phyloP scores from a whole-genome alignment of 2,329 filamentous ascomycete species.

The Trichoderma gracile region DNA sequence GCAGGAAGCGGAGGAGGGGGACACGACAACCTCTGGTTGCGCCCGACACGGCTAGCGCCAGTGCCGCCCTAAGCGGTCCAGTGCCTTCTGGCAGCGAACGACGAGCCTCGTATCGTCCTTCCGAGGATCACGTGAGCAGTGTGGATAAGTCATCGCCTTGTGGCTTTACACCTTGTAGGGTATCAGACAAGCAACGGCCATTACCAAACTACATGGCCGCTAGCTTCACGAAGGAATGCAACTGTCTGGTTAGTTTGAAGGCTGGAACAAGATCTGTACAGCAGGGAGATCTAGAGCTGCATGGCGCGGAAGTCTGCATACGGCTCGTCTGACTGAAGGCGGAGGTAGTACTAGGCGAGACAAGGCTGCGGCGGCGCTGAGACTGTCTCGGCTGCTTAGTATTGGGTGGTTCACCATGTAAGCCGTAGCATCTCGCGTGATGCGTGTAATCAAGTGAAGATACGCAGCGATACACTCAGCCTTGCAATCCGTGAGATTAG shows the following conservation, averaged over 20 bases:
- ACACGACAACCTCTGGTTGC: constrained; percentile 17
- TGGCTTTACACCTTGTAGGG: constrained; percentile 6
- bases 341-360: constrained; percentile 6
- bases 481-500: background rate
- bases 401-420: background rate
- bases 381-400: background rate
- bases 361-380: background rate
- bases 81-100: background rate
- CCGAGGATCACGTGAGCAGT: constrained; percentile 11
- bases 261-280: constrained; percentile 18
- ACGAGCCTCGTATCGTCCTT: background rate
- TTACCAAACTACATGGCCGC: no score
- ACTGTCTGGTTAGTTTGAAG: constrained; percentile 13
- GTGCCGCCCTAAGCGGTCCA: constrained; percentile 20
- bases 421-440: background rate
- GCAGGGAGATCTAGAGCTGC: constrained; percentile 19
- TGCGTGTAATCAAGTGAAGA: background rate
- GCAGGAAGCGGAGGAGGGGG: constrained; percentile 26
- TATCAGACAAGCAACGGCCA: constrained; percentile 1
- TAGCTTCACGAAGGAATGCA: constrained; percentile 19
- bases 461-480: background rate
- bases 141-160: constrained; percentile 9
- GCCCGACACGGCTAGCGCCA: constrained; percentile 7
- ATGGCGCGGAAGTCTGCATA: constrained; percentile 12
- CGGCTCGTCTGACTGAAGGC: background rate